Percentiles rank a stretch among this genome's conserved stretches.
phyloP scores from a whole-genome alignment of 2,329 filamentous ascomycete genomes.

The Sphaerulina vaccinii region DNA sequence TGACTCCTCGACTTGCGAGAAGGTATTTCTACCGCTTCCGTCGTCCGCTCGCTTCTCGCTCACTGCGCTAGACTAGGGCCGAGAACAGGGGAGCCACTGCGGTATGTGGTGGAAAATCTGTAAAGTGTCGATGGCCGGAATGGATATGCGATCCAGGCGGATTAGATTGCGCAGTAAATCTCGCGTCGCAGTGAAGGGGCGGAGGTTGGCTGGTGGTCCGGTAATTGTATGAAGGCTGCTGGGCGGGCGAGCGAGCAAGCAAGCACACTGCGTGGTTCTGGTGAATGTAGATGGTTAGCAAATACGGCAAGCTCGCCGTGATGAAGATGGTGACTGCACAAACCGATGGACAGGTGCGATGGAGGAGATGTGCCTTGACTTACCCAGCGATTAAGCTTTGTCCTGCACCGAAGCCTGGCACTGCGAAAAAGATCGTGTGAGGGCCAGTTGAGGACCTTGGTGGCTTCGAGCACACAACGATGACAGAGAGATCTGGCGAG shows the following conservation, averaged over 20 bases:
- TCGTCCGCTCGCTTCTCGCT: constrained; percentile 7
- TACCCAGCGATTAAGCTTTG: constrained; percentile 10
- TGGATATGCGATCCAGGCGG: constrained; percentile 3
- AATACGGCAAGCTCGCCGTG: background rate
- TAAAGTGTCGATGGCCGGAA: constrained; percentile 9
- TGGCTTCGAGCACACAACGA: background rate
- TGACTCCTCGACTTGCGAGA: constrained; percentile 13
- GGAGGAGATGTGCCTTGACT: constrained; percentile 4
- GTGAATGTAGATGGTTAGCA: background rate
- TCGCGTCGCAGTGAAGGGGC: constrained; percentile 8
- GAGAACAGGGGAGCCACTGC: background rate
- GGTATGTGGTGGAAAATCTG: constrained; percentile 4
- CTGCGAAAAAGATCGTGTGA: constrained; percentile 12
- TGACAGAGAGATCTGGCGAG: background rate
- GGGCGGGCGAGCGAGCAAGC: constrained; percentile 6
- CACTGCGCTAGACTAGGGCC: constrained; percentile 1
- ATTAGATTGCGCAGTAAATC: constrained; percentile 1
- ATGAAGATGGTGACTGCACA: background rate
- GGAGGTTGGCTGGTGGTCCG: background rate
- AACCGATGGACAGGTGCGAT: background rate
- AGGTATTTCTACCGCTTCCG: constrained; percentile 18
- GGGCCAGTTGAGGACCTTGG: background rate
- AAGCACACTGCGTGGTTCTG: background rate
- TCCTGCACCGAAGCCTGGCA: constrained; percentile 6
- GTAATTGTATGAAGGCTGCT: background rate